Conservation (phyloP, 345 rosid species). For the Gynandropsis gynandra region DNA sequence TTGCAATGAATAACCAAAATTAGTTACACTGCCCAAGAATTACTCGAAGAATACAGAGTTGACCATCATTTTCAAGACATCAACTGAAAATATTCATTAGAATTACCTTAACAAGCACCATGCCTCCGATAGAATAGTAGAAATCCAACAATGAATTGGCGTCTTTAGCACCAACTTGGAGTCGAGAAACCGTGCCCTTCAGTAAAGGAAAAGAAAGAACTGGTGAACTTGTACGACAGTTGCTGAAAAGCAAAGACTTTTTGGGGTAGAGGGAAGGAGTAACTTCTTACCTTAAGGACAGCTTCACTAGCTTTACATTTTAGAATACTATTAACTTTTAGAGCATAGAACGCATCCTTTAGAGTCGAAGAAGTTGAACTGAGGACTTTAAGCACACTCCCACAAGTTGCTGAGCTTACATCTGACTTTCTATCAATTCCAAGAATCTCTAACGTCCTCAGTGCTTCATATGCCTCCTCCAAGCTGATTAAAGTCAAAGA, state of each 20-base stretch:
- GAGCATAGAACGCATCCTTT: slow-evolving; percentile 63
- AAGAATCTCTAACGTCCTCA: slow-evolving; percentile 71
- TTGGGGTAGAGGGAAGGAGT: not conserved
- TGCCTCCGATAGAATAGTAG: slow-evolving; percentile 61
- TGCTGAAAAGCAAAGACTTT: slow-evolving; percentile 2
- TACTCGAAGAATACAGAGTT: no score
- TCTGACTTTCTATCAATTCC: slow-evolving; percentile 53
- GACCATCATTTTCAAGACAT: slow-evolving; percentile 1
- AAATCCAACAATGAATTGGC: slow-evolving; percentile 73
- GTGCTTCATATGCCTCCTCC: slow-evolving; percentile 72
- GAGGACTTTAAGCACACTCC: slow-evolving; percentile 37
- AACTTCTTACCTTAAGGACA: slow-evolving; percentile 46
- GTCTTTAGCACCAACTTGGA: slow-evolving; percentile 49
- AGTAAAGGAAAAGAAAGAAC: slow-evolving; percentile 14
- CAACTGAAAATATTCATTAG: slow-evolving; percentile 12
- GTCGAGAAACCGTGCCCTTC: slow-evolving; percentile 60
- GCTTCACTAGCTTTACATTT: slow-evolving; percentile 49
- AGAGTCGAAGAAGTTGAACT: slow-evolving; percentile 49
- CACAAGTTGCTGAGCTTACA: slow-evolving; percentile 42
- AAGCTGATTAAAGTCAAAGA: slow-evolving; percentile 33
- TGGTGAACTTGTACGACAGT: slow-evolving; percentile 2
- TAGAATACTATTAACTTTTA: slow-evolving; percentile 55
- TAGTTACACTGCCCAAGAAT: no score
- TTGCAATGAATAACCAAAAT: no score
- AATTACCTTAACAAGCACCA: slow-evolving; percentile 75